Conservation (phyloP, 257 asterid species). For the Eucommia ulmoides region DNA sequence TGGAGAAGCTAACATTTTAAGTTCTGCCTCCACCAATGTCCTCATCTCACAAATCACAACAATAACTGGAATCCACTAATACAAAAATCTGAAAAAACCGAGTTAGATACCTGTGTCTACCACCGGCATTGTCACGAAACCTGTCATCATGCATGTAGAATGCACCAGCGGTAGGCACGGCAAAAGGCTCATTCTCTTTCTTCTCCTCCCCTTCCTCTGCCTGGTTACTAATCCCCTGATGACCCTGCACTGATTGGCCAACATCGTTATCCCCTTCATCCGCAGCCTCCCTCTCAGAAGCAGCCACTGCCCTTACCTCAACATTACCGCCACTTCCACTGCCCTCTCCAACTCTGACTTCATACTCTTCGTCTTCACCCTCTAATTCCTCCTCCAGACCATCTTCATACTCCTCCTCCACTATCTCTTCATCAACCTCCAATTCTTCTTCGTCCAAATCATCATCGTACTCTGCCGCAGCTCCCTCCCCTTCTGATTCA, state of each 20-base stretch:
- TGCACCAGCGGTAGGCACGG: slow-evolving; percentile 98
- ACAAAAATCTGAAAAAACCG: background rate
- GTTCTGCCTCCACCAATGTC: background rate
- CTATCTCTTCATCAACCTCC: slow-evolving; percentile 33
- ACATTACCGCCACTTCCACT: slow-evolving; percentile 17
- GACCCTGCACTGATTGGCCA: too few relatives aligned
- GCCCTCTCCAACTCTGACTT: slow-evolving; percentile 18
- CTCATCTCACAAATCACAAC: slow-evolving; percentile 1
- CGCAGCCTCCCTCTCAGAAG: too few relatives aligned
- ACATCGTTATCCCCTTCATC: too few relatives aligned
- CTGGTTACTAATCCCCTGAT: slow-evolving; percentile 8
- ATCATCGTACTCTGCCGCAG: slow-evolving; percentile 36
- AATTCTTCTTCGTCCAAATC: slow-evolving; percentile 29
- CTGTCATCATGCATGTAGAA: slow-evolving; percentile 99
- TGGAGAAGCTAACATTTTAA: background rate
- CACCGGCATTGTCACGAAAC: slow-evolving; percentile 71
- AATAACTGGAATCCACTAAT: slow-evolving; percentile 2
- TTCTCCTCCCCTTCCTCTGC: slow-evolving; percentile 37
- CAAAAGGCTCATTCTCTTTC: slow-evolving; percentile 71
- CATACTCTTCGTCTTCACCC: slow-evolving; percentile 22
- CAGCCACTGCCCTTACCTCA: slow-evolving; percentile 10
- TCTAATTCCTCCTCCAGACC: slow-evolving; percentile 19
- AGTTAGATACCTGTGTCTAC: slow-evolving; percentile 53
- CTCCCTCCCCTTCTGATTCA: slow-evolving; percentile 68
- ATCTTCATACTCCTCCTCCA: slow-evolving; percentile 43